Evolutionary conservation across 106 monocot species (phyloP), one percentile per base, ranked within the genome.

Genomic region (Acorus gramineus): DNA sequence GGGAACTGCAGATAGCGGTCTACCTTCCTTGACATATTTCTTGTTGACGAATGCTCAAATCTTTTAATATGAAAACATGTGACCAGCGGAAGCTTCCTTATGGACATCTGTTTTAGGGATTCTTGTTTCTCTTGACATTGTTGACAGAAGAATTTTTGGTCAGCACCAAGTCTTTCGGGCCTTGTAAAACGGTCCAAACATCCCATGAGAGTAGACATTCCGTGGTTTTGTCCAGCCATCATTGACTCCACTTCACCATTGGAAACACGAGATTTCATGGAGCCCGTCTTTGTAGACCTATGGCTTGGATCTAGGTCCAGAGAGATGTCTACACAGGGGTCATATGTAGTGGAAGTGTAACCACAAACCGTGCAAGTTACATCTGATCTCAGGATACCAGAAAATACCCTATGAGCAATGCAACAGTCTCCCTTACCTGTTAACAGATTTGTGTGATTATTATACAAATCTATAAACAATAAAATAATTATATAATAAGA

Each of bases 41-140:
- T 82, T 2, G 74, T 63, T 11, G 76, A 66, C 7, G 89, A 94
- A 66, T 96, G 90, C 66, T 87, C 95, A 57, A 91, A 96, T 46
- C 95, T 75, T 79, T 96, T 96, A 14, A 96, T 80, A 53, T 96
- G 95, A 69, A 96, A 96, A 63, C 82, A 87, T 9, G 79, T 68
- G 45, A 96, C 90, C 11, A 96, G 14, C 57, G 95, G 90, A 56
- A 96, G 87, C 64, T 82, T 87, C 66, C 80, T 78, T 42, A 96
- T 87, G 43, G 90, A 96, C 90, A 96, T 87, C 65, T 96, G 95
- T 62, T 96, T 91, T 58, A 96, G 61, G 43, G 87, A 91, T 64
- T 96, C 95, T 77, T 90, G 84, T 67, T 82, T 82, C 57, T 81
- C 78, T 69, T 91, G 81, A 76, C 95, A 96, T 3, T 77, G 77